Conservation (phyloP, 257 asterid species). For the Penstemon barbatus region DNA sequence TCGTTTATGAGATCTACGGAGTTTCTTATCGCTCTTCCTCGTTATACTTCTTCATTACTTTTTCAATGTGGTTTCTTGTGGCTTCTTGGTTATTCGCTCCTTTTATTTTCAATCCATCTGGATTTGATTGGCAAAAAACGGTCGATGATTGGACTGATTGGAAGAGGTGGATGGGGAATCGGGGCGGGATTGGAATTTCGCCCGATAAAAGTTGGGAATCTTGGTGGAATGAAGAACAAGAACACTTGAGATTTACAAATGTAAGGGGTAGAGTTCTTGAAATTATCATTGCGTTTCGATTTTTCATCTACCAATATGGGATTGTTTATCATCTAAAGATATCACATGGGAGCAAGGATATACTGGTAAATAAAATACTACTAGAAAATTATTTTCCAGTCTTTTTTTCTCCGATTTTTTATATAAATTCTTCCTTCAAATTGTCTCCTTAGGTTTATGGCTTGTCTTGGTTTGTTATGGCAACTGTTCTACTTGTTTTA, state of each 20-base stretch:
- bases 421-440: slow-evolving; percentile 27
- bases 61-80: slow-evolving; percentile 95
- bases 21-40: slow-evolving; percentile 63
- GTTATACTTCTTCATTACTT: slow-evolving; percentile 68
- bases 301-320: slow-evolving; percentile 91
- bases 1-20: slow-evolving; percentile 81
- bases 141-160: slow-evolving; percentile 99
- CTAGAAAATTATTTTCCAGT: not conserved
- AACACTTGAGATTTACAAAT: slow-evolving; percentile 74
- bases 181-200: slow-evolving; percentile 93
- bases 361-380: slow-evolving; percentile 59
- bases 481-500: slow-evolving; percentile 65
- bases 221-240: slow-evolving; percentile 98
- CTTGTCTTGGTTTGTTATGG: slow-evolving; percentile 95
- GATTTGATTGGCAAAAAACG: slow-evolving; percentile 97
- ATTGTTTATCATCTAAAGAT: slow-evolving; percentile 89
- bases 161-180: slow-evolving; percentile 98
- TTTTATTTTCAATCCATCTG: slow-evolving; percentile 93
- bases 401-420: slow-evolving; percentile 14
- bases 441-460: slow-evolving; percentile 73
- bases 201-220: slow-evolving; percentile 97
- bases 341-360: slow-evolving; percentile 62
- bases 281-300: slow-evolving; percentile 74
- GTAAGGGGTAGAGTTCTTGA: slow-evolving; percentile 76
- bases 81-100: slow-evolving; percentile 99